A percentile compares a stretch with the other conserved stretches of the same genome.
Conservation (phyloP, 2,329 filamentous ascomycete species). For the Aureobasidium namibiae region DNA sequence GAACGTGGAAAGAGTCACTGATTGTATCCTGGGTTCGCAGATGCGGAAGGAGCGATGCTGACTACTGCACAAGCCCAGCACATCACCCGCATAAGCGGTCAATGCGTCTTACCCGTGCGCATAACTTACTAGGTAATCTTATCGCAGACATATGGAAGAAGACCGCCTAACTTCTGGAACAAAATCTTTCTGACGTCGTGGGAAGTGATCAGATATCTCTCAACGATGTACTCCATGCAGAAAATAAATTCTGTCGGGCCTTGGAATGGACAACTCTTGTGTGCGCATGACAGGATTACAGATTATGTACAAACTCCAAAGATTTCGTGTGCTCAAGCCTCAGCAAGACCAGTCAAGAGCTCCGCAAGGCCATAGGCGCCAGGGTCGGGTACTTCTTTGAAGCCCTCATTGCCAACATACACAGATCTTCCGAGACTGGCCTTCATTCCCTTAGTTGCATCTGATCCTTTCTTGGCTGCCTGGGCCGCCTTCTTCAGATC, state of each 20-base stretch:
- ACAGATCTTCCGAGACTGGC: conserved; percentile 78
- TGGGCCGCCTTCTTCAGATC: conserved; percentile 65
- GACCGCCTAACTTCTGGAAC: background rate
- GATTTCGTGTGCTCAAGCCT: conserved; percentile 18
- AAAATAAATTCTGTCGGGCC: background rate
- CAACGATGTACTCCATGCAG: background rate
- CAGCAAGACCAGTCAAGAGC: conserved; percentile 71
- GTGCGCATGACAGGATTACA: background rate
- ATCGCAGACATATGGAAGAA: background rate
- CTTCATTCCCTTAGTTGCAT: conserved; percentile 84
- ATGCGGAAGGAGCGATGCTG: background rate
- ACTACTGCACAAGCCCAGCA: background rate
- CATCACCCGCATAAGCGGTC: background rate
- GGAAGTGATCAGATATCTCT: background rate
- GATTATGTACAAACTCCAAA: background rate
- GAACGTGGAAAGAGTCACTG: background rate
- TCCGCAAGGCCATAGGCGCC: conserved; percentile 71
- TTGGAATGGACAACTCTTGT: background rate
- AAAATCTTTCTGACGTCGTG: background rate
- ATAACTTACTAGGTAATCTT: conserved; percentile 4
- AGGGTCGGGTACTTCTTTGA: conserved; percentile 64
- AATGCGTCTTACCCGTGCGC: background rate
- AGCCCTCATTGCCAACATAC: conserved; percentile 71
- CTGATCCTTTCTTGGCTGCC: conserved; percentile 66
- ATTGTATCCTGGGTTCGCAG: background rate